Percentiles rank a stretch among this genome's conserved stretches.
Conservation (phyloP, 495 filamentous ascomycete genomes). For the Trypethelium eluteriae region DNA sequence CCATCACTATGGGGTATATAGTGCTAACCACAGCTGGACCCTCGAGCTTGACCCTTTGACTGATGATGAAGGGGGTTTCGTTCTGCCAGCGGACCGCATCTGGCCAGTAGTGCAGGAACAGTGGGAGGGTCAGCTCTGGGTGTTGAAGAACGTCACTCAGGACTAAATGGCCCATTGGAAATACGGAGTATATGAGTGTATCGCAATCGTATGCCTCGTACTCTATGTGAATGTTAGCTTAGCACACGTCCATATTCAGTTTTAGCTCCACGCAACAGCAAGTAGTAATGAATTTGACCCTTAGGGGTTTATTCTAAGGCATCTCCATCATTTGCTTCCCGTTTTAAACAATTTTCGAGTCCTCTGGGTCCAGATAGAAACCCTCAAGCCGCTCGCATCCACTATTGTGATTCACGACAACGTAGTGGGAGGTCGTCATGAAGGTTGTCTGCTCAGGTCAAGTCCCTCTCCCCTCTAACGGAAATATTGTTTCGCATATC, state of each 20-base stretch:
- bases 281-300: neutral
- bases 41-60: slow-evolving; percentile 51
- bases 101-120: slow-evolving; percentile 44
- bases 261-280: neutral
- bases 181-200: neutral
- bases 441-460: too few relatives aligned
- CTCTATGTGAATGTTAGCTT: neutral
- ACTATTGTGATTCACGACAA: too few relatives aligned
- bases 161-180: neutral
- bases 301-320: neutral
- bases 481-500: too few relatives aligned
- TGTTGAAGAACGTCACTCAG: neutral
- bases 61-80: slow-evolving; percentile 50
- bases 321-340: neutral
- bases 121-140: slow-evolving; percentile 40
- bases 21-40: slow-evolving; percentile 38
- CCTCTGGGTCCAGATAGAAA: neutral
- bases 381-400: neutral
- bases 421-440: too few relatives aligned
- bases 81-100: slow-evolving; percentile 52
- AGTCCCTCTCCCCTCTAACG: too few relatives aligned
- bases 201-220: neutral
- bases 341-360: neutral
- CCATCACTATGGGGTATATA: slow-evolving; percentile 50
- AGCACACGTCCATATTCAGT: neutral